These are phyloP conservation scores for Clarkia xantiana DNA, from an alignment of 345 rosid genomes.

Conservation along the genomic window DNA sequence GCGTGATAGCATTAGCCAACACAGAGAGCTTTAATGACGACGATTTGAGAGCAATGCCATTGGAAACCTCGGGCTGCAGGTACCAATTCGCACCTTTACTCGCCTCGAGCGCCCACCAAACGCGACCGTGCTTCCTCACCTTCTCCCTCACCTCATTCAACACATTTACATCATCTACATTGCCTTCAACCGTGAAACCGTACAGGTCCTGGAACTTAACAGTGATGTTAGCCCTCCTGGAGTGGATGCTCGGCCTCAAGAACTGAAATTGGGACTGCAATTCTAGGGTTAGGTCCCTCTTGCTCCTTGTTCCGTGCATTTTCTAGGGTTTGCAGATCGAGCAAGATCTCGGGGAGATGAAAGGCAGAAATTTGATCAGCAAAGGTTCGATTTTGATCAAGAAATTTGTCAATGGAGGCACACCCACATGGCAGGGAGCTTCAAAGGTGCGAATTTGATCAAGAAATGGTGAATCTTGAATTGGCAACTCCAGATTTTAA, in stretches of 20 bases:
- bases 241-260: conserved; percentile 90
- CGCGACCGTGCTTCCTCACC: conserved; percentile 83
- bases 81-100: conserved; percentile 99
- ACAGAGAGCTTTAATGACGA: conserved; percentile 72
- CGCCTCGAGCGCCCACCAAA: conserved; percentile 97
- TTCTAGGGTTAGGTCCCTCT: conserved; percentile 48
- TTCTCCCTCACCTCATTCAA: conserved; percentile 92
- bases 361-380: no score
- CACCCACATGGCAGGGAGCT: no score
- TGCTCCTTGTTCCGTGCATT: conserved; percentile 55
- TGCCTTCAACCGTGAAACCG: conserved; percentile 87
- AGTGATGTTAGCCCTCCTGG: conserved; percentile 72
- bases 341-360: no score
- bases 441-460: no score
- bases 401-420: no score
- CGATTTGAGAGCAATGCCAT: conserved; percentile 64
- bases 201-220: conserved; percentile 91
- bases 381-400: no score
- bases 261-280: conserved; percentile 60
- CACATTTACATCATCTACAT: conserved; percentile 88
- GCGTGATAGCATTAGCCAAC: conserved; percentile 63
- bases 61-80: conserved; percentile 58
- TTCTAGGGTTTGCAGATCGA: neutral
- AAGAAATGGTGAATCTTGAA: no score
- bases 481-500: no score